These are phyloP conservation scores for Aureobasidium pullulans DNA, from an alignment of 2,329 filamentous ascomycete genomes.

Conservation along the genomic window DNA sequence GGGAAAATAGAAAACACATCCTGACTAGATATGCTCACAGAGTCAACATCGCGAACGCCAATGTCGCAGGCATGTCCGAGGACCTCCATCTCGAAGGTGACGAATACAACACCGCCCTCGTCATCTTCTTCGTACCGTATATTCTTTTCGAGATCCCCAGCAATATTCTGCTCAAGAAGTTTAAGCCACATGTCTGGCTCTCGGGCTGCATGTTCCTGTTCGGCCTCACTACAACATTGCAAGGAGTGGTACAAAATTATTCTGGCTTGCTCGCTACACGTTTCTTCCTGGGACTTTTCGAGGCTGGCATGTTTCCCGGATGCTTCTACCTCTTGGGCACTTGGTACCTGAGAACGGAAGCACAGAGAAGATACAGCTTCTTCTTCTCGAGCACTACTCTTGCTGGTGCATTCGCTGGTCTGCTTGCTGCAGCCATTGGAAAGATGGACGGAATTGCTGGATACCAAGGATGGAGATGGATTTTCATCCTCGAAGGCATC, in stretches of 20 bases:
- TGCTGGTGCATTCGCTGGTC: slow-evolving; percentile 76
- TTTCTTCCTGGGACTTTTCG: slow-evolving; percentile 70
- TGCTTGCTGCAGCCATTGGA: slow-evolving; percentile 80
- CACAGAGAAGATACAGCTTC: slow-evolving; percentile 85
- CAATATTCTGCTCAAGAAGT: slow-evolving; percentile 45
- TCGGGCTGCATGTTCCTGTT: slow-evolving; percentile 75
- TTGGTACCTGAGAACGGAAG: slow-evolving; percentile 84
- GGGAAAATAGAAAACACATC: not conserved
- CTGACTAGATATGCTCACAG: slow-evolving; percentile 18
- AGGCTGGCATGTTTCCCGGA: slow-evolving; percentile 56
- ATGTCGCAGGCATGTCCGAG: slow-evolving; percentile 41
- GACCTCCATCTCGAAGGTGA: slow-evolving; percentile 38
- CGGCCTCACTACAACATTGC: slow-evolving; percentile 64
- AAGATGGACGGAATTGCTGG: slow-evolving; percentile 67
- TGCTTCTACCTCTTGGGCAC: slow-evolving; percentile 46
- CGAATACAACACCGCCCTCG: slow-evolving; percentile 44
- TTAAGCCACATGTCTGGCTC: slow-evolving; percentile 46
- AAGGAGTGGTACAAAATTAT: slow-evolving; percentile 74
- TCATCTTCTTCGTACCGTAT: slow-evolving; percentile 49
- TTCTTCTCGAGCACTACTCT: slow-evolving; percentile 82
- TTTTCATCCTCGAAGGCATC: slow-evolving; percentile 58
- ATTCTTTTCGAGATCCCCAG: slow-evolving; percentile 48
- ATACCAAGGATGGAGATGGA: slow-evolving; percentile 72
- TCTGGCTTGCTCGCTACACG: slow-evolving; percentile 65
- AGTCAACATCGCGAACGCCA: slow-evolving; percentile 49